These are phyloP conservation scores for Dothiorella sarmentorum DNA, from an alignment of 2,329 filamentous ascomycete genomes.

Conservation along the genomic window DNA sequence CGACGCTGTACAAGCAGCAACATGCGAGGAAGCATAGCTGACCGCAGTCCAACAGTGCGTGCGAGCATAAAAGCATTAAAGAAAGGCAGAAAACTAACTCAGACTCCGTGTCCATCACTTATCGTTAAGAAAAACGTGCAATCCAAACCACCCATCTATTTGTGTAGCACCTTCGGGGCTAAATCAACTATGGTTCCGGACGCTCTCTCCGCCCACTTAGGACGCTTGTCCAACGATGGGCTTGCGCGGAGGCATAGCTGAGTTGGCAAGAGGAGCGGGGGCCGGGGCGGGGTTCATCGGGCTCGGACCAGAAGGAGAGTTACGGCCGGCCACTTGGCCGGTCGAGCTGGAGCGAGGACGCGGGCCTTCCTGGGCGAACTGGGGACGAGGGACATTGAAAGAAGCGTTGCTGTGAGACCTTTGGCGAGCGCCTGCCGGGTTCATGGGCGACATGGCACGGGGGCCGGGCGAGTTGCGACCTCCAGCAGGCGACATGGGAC, in stretches of 20 bases:
- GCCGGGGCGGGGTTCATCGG: constrained; percentile 33
- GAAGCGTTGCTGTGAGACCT: constrained; percentile 39
- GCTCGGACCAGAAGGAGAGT: constrained; percentile 33
- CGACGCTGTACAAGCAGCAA: constrained; percentile 1
- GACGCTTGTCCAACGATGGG: constrained; percentile 47
- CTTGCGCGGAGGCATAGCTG: constrained; percentile 41
- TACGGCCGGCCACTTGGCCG: constrained; percentile 21
- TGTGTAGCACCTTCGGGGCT: not conserved
- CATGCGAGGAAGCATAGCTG: not conserved
- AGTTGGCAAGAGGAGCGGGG: constrained; percentile 18
- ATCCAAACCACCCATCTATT: constrained; percentile 1
- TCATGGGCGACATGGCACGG: constrained; percentile 42
- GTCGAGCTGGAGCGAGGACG: constrained; percentile 36
- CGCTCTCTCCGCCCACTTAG: constrained; percentile 23
- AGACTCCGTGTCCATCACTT: constrained; percentile 15
- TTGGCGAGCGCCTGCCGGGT: constrained; percentile 24
- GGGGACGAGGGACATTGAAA: constrained; percentile 24
- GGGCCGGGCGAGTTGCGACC: constrained; percentile 48
- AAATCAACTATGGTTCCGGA: not conserved
- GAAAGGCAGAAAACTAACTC: not conserved
- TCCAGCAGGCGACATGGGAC: constrained; percentile 39
- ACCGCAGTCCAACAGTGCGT: not conserved
- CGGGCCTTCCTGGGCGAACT: constrained; percentile 22
- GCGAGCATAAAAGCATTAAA: constrained; percentile 6
- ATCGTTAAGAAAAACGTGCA: constrained; percentile 6